Percentiles rank a stretch among this genome's conserved stretches.
Evolutionary conservation across 768 basidiomycete species (phyloP).

Genomic region (Lyophyllum decastes): DNA sequence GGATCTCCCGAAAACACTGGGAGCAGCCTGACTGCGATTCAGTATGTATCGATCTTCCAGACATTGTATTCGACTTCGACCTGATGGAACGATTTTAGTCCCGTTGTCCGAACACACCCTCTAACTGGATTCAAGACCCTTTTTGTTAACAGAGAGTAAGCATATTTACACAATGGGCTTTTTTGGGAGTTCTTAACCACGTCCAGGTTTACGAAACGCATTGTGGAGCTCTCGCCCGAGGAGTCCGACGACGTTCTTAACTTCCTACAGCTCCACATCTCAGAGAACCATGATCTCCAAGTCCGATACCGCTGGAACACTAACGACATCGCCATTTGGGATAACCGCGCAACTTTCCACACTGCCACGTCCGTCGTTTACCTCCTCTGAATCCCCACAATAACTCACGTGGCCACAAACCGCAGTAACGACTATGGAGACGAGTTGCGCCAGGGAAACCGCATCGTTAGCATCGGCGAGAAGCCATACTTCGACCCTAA

Average conservation of each 20-base stretch:
- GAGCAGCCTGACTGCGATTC: constrained; percentile 46
- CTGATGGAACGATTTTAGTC: constrained; percentile 24
- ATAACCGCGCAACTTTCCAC: constrained; percentile 54
- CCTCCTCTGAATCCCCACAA: background rate
- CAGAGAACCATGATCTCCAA: constrained; percentile 63
- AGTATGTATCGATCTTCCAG: constrained; percentile 32
- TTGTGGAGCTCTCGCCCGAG: constrained; percentile 52
- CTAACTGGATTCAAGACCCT: constrained; percentile 61
- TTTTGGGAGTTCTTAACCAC: background rate
- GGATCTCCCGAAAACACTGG: constrained; percentile 49
- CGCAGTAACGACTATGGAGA: constrained; percentile 34
- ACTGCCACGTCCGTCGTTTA: constrained; percentile 38
- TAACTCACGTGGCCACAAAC: background rate
- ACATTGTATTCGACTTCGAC: background rate
- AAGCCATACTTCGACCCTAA: constrained; percentile 17
- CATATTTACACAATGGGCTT: background rate
- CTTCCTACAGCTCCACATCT: constrained; percentile 49
- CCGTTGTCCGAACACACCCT: constrained; percentile 57
- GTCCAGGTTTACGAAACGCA: constrained; percentile 53
- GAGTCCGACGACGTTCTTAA: constrained; percentile 53
- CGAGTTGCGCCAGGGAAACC: constrained; percentile 41
- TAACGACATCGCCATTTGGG: constrained; percentile 63
- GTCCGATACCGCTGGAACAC: constrained; percentile 50
- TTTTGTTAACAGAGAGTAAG: constrained; percentile 55
- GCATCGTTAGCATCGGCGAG: constrained; percentile 15